Percentiles rank a stretch among this genome's conserved stretches.
These are phyloP conservation scores for Termitomyces sp. DNA, from an alignment of 768 basidiomycete genomes.

Conservation along the genomic window DNA sequence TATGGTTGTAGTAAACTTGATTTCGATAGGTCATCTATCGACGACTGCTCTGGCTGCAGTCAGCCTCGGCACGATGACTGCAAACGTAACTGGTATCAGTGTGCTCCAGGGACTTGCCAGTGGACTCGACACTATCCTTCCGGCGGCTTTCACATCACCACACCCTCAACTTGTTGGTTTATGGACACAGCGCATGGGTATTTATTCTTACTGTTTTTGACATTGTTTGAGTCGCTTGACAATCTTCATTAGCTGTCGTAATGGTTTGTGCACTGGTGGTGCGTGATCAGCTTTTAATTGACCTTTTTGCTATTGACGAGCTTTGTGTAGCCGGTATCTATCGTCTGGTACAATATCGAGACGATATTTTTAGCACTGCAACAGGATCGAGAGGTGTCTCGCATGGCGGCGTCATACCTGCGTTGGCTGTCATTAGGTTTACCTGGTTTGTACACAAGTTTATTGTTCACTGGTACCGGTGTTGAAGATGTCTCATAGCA, in stretches of 20 bases:
- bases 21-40: constrained; percentile 70
- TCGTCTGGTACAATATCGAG: not conserved
- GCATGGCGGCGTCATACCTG: constrained; percentile 1
- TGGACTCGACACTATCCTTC: constrained; percentile 68
- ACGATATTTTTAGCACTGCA: not conserved
- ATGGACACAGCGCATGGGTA: constrained; percentile 64
- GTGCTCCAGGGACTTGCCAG: constrained; percentile 58
- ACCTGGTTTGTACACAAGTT: not conserved
- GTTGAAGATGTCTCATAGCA: not conserved
- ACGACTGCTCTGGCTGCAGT: constrained; percentile 65
- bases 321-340: not conserved
- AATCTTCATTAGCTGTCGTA: not conserved
- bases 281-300: not conserved
- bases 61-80: constrained; percentile 45
- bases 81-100: constrained; percentile 21
- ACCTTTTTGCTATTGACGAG: not conserved
- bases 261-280: constrained; percentile 7
- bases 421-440: constrained; percentile 1
- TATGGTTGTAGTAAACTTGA: constrained; percentile 55
- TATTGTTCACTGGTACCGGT: not conserved
- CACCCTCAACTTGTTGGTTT: constrained; percentile 32
- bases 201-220: constrained; percentile 7
- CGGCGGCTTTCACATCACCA: constrained; percentile 72
- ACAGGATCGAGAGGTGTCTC: constrained; percentile 8
- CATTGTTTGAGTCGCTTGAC: not conserved